Evolutionary conservation across 2,329 filamentous ascomycete species (phyloP), one percentile per base, ranked within the genome.

Genomic region (Seiridium unicorne): DNA sequence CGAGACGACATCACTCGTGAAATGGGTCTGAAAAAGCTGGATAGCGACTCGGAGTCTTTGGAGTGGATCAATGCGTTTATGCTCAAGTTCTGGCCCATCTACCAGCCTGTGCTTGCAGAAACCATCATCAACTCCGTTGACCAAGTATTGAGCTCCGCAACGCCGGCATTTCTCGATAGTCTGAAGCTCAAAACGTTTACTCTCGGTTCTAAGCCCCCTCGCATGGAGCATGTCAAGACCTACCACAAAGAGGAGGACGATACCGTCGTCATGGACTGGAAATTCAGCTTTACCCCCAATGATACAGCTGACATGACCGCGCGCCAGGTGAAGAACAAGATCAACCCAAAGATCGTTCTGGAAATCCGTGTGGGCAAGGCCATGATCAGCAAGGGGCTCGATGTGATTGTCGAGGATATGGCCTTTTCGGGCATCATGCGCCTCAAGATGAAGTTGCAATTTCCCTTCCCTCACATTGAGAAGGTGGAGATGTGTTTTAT

Each of bases 1-100:
- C 89, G 94, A 61, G 95, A 99, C 76, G 95, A 99, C 71, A 85
- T 99, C 66, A 89, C 89, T 62, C 89, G 95, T 58, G 93, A 97
- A 74, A 84, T 97, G 82, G 89, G 90, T 10, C 91, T 97, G 76
- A 89, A 89, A 75, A 91, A 85, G 69, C 81, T 99, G 58, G 95
- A 98, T 68, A 95, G 88, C 7, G 95, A 99, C 68, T 88, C 87
- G 34, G 95, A 99, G 77, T 95, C 91, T 60, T 81, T 99, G 54
- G 95, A 99, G 75, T 99, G 95, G 95, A 98, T 99, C 75, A 99
- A 99, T 81, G 96, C 92, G 68, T 99, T 99, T 79, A 74, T 99
- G 68, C 88, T 96, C 77, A 99, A 99, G 74, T 99, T 99, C 79
- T 99, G 95, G 95, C 95, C 95, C 63, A 99, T 99, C 70, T 98